Base-by-base conservation (phyloP, 352 stramenopile species). In the Phytopythium delawarense region DNA sequence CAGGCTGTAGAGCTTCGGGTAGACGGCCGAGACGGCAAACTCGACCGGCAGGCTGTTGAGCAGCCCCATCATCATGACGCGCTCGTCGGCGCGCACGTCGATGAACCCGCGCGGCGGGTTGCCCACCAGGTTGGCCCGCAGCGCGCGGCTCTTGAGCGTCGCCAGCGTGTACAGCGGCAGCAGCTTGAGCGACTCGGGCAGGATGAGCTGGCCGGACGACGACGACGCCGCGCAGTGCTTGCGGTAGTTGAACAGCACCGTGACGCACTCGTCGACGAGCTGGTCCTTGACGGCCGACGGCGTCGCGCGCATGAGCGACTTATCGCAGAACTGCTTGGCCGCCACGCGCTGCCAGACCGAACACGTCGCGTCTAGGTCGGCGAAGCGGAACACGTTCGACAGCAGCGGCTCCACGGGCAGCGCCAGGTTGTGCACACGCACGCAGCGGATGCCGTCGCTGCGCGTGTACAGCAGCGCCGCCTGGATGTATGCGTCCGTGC, bases 351-450 rank as follows among this genome's bases (percentile, higher is more conserved):
- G 87, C 84, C 84, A 95, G 25, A 95, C 78, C 12, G 87, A 91
- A 61, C 86, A 92, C 5, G 88, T 92, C 16, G 88, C 87, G 46
- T 97, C 91, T 51, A 96, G 65, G 57, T 97, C 89, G 1, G 88
- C 88, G 42, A 91, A 90, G 35, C 85, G 87, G 72, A 96, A 97
- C 23, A 97, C 79, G 64, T 96, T 95, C 42, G 84, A 87, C 20
- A 96, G 64, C 56, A 95, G 66, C 7, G 75, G 71, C 25, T 93
- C 84, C 34, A 92, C 84, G 20, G 78, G 79, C 32, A 97, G 51
- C 20, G 87, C 87, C 35, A 97, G 59, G 61, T 96, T 98, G 75
- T 98, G 92, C 58, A 97, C 92, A 50, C 92, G 91, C 37, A 98
- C 89, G 59, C 87, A 91, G 56, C 91, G 87, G 40, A 94, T 74